Conservation (phyloP, 805 yeast species). For the Starmera amethionina region DNA sequence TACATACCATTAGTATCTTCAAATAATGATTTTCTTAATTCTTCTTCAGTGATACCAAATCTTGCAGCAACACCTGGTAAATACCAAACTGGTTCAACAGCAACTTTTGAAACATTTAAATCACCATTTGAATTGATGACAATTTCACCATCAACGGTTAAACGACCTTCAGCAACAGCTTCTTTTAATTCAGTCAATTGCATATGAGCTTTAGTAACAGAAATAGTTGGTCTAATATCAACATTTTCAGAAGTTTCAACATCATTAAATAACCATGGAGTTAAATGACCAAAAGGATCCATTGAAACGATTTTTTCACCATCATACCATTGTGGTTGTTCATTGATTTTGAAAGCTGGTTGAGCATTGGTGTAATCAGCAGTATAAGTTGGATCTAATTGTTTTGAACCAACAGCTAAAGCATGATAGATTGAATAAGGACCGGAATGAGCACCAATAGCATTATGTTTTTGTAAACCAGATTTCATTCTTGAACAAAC, state of each 20-base stretch:
- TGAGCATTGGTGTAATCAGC: conserved; percentile 58
- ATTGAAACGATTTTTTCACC: conserved; percentile 48
- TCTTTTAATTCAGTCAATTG: conserved; percentile 49
- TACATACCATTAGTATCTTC: conserved; percentile 67
- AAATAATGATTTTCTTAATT: conserved; percentile 49
- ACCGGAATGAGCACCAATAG: conserved; percentile 59
- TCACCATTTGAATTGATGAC: conserved; percentile 54
- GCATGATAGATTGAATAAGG: conserved; percentile 59
- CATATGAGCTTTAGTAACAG: conserved; percentile 58
- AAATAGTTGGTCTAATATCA: conserved; percentile 55
- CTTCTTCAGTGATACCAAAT: conserved; percentile 44
- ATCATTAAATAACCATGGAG: conserved; percentile 48
- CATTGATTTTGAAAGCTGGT: conserved; percentile 47
- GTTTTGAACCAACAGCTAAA: conserved; percentile 51
- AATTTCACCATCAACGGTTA: conserved; percentile 49
- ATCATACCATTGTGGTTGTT: conserved; percentile 47
- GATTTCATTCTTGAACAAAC: conserved; percentile 41
- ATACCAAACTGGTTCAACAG: conserved; percentile 66
- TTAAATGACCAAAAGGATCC: conserved; percentile 60
- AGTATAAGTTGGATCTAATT: conserved; percentile 38
- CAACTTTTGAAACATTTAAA: conserved; percentile 51
- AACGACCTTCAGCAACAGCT: conserved; percentile 41
- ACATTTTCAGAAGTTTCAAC: conserved; percentile 35
- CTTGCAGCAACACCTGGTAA: conserved; percentile 61
- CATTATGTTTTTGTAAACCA: conserved; percentile 44